Evolutionary conservation across 768 basidiomycete genomes (phyloP), one percentile per base, ranked within the genome.

Genomic region (Coprinopsis sp.): DNA sequence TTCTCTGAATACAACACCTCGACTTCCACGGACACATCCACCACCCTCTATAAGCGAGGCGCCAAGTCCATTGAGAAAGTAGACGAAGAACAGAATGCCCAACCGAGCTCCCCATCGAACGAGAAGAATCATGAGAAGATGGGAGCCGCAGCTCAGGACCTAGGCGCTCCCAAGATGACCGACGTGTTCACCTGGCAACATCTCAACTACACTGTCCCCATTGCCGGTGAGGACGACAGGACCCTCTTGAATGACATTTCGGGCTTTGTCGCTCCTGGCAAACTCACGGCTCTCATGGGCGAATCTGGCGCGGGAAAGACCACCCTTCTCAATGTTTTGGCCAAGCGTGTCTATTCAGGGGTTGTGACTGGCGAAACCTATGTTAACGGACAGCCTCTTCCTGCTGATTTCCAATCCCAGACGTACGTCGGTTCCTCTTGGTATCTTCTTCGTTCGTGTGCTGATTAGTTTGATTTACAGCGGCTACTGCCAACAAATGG

Each of bases 401-500:
- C 80, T 3, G 58, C 64, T 0, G 77, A 85, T 55, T 86, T 84
- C 59, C 74, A 77, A 53, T 67, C 83, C 50, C 82, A 85, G 68
- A 83, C 80, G 62, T 65, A 48, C 19, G 62, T 56, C 14, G n/a
- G 37, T 37, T 13, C 6, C 8, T 23, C 34, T 25, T 8, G 19
- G 13, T 5, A 33, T 11, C 18, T 33, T 39, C 16, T 22, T 34
- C 19, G 16, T 31, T 24, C 18, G 41, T 33, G 2, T 42, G 14
- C 28, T 16, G 16, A n/a, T 4, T 33, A 22, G 33, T 29, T 13
- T 21, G 14, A 10, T 13, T 41, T 29, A 14, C 29, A 63, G 62
- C 58, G 90, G 87, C 0, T 93, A 92, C 57, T 84, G 81, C 48
- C 90, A 94, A 58, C 91, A 95, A 60, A 79, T 80, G 72, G 88